Evolutionary conservation across 2,329 filamentous ascomycete species (phyloP).

Genomic region (Ramularia collo-cygni): DNA sequence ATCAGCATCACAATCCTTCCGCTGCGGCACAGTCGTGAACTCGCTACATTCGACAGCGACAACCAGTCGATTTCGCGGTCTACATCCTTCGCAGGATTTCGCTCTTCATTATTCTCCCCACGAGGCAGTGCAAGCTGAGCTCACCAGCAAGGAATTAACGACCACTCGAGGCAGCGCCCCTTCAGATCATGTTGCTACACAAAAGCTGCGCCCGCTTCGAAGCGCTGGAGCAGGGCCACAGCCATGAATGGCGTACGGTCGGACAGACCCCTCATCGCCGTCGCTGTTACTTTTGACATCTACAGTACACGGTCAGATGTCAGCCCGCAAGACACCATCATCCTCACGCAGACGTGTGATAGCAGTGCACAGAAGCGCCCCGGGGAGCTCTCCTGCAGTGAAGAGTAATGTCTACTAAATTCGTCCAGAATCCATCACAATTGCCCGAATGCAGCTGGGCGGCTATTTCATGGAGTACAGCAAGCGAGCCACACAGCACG

Average conservation of each 20-base stretch:
- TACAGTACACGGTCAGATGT: neutral
- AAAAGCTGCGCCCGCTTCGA: neutral
- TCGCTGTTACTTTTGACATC: neutral
- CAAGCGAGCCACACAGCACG: neutral
- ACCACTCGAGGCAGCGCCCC: neutral
- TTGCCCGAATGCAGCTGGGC: neutral
- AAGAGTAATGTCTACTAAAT: neutral
- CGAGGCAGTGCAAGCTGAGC: conserved; percentile 1
- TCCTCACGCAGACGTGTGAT: neutral
- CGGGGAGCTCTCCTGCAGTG: neutral
- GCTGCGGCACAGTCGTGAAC: neutral
- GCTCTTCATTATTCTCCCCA: neutral
- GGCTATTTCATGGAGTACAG: neutral
- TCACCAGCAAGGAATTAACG: neutral
- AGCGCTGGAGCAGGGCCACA: neutral
- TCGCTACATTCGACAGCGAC: neutral
- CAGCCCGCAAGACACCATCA: neutral
- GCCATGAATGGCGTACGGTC: neutral
- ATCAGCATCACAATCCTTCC: neutral
- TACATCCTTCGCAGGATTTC: neutral
- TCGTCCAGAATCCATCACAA: neutral
- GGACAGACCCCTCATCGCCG: neutral
- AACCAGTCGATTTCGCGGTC: neutral
- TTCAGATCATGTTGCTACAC: neutral
- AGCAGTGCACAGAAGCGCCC: neutral